A percentile compares a stretch with the other conserved stretches of the same genome.
Evolutionary conservation across 345 rosid genomes (phyloP).

Genomic region (Eucalyptus lansdowneana): DNA sequence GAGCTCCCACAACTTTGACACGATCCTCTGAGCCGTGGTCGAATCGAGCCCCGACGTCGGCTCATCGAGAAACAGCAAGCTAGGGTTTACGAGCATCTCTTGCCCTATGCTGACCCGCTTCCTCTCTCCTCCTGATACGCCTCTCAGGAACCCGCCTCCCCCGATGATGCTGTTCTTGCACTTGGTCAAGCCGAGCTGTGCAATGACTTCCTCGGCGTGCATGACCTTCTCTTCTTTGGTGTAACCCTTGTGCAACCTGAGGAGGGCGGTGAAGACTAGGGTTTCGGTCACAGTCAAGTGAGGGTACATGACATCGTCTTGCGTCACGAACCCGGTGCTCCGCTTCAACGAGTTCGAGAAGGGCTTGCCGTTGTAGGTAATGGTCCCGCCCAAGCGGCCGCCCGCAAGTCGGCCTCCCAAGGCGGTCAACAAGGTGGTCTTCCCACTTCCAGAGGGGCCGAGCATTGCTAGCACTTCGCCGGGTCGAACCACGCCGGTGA

Average conservation of each 20-base stretch:
- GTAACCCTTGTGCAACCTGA: slow-evolving; percentile 19
- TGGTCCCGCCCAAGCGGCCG: slow-evolving; percentile 13
- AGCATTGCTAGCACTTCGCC: slow-evolving; percentile 46
- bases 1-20: slow-evolving; percentile 21
- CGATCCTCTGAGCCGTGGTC: slow-evolving; percentile 43
- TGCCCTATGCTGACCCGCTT: slow-evolving; percentile 51
- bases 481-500: slow-evolving; percentile 21
- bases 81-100: slow-evolving; percentile 46
- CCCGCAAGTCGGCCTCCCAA: slow-evolving; percentile 21
- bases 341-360: slow-evolving; percentile 25
- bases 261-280: slow-evolving; percentile 38
- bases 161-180: slow-evolving; percentile 36
- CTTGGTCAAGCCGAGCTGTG: slow-evolving; percentile 24
- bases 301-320: slow-evolving; percentile 31
- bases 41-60: slow-evolving; percentile 57
- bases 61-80: slow-evolving; percentile 40
- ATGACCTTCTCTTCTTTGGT: slow-evolving; percentile 16
- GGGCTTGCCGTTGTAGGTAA: slow-evolving; percentile 26
- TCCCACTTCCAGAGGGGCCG: slow-evolving; percentile 58
- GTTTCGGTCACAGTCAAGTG: slow-evolving; percentile 50
- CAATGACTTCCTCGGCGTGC: slow-evolving; percentile 33
- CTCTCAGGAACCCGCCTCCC: slow-evolving; percentile 13
- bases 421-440: slow-evolving; percentile 41
- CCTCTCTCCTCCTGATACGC: slow-evolving; percentile 50
- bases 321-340: slow-evolving; percentile 40